Evolutionary conservation across 345 rosid species (phyloP).

Genomic region (Salix dunnii): DNA sequence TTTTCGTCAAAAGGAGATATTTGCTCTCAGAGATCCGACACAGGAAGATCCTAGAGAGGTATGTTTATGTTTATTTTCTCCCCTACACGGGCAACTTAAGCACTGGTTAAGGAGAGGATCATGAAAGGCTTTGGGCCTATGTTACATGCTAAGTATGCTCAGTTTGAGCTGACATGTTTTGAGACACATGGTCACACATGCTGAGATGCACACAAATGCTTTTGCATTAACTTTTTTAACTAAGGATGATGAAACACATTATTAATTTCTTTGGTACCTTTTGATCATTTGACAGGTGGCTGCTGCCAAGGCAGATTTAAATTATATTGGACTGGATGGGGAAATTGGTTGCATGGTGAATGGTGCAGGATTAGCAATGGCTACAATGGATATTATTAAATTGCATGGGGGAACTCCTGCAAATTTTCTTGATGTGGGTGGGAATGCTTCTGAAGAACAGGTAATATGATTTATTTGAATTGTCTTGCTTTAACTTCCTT

Average conservation of each 20-base stretch:
- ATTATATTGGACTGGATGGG: conserved; percentile 96
- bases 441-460: conserved; percentile 96
- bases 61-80: conserved; percentile 1
- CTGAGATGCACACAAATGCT: background rate
- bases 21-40: conserved; percentile 81
- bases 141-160: background rate
- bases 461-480: conserved; percentile 32
- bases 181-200: background rate
- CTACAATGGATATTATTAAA: conserved; percentile 98
- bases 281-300: conserved; percentile 55
- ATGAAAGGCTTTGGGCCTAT: background rate
- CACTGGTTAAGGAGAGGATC: background rate
- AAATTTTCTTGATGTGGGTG: conserved; percentile 97
- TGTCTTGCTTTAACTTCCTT: conserved; percentile 8
- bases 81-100: background rate
- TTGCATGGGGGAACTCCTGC: conserved; percentile 99
- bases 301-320: conserved; percentile 93
- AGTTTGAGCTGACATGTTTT: background rate
- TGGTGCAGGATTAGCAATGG: conserved; percentile 99
- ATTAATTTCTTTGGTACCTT: background rate
- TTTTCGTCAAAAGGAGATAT: conserved; percentile 78
- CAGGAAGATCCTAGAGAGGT: conserved; percentile 99
- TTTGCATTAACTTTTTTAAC: background rate
- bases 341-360: conserved; percentile 99
- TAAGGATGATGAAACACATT: background rate